phyloP scores from a whole-genome alignment of 2,329 filamentous ascomycete species.

The Aspergillus sp. region DNA sequence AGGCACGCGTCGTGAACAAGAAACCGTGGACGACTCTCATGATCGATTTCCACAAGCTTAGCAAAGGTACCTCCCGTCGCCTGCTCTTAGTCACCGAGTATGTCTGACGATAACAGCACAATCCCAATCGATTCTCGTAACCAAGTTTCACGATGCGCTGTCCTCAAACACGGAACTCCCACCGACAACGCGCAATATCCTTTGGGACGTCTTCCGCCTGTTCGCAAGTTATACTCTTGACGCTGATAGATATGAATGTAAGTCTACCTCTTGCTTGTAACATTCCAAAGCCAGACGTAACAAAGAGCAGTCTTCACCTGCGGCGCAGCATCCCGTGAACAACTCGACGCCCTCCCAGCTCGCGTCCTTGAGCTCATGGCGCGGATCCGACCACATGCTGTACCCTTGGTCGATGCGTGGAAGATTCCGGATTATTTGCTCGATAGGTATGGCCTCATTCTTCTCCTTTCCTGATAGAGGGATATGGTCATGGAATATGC shows the following conservation, averaged over 20 bases:
- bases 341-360: slow-evolving; percentile 47
- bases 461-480: neutral
- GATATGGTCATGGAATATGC: neutral
- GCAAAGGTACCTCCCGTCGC: slow-evolving; percentile 24
- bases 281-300: neutral
- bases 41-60: slow-evolving; percentile 36
- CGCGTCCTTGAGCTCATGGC: slow-evolving; percentile 54
- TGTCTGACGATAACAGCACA: slow-evolving; percentile 39
- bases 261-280: neutral
- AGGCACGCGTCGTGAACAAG: slow-evolving; percentile 51
- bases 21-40: slow-evolving; percentile 53
- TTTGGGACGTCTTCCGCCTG: slow-evolving; percentile 52
- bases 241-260: slow-evolving; percentile 38
- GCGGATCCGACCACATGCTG: slow-evolving; percentile 55
- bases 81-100: neutral
- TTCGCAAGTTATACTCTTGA: slow-evolving; percentile 56
- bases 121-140: slow-evolving; percentile 55
- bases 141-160: slow-evolving; percentile 52
- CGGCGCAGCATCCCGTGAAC: slow-evolving; percentile 46
- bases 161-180: slow-evolving; percentile 30
- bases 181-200: slow-evolving; percentile 32
- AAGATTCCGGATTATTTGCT: slow-evolving; percentile 58
- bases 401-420: slow-evolving; percentile 58
- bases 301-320: slow-evolving; percentile 46
- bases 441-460: slow-evolving; percentile 36